Evolutionary conservation across 169 alveolate genomes (phyloP).

Genomic region (Eimeria falciformis): DNA sequence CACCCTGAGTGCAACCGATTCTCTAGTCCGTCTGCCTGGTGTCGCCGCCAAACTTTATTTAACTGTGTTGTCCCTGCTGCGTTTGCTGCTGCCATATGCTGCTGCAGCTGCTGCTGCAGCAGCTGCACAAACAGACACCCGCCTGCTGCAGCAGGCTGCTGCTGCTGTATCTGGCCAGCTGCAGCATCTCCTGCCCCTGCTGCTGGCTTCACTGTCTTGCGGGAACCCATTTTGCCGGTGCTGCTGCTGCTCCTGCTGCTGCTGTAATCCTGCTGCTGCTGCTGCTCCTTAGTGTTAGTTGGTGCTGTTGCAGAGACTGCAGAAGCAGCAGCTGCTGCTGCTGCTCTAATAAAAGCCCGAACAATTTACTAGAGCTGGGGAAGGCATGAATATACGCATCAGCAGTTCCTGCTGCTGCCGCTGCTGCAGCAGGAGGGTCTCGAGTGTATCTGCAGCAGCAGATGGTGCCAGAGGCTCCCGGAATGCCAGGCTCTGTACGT

Average conservation of each 20-base stretch:
- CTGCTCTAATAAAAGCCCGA: background rate
- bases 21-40: slow-evolving; percentile 12
- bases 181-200: background rate
- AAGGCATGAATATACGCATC: background rate
- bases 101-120: slow-evolving; percentile 69
- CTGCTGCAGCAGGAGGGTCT: background rate
- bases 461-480: background rate
- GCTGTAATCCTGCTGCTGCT: slow-evolving; percentile 8
- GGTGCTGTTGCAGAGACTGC: slow-evolving; percentile 16
- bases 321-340: slow-evolving; percentile 35
- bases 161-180: background rate
- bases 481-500: background rate
- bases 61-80: slow-evolving; percentile 32
- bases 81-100: slow-evolving; percentile 30
- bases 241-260: slow-evolving; percentile 12
- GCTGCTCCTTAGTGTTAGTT: background rate
- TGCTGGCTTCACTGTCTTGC: slow-evolving; percentile 11
- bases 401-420: background rate
- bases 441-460: background rate
- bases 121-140: background rate
- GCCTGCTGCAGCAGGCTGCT: background rate
- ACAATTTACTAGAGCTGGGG: background rate
- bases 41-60: background rate
- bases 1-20: slow-evolving; percentile 1
- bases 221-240: background rate